Base-by-base conservation (phyloP, 2,329 filamentous ascomycete species). In the Ceratocystis huliohia region DNA sequence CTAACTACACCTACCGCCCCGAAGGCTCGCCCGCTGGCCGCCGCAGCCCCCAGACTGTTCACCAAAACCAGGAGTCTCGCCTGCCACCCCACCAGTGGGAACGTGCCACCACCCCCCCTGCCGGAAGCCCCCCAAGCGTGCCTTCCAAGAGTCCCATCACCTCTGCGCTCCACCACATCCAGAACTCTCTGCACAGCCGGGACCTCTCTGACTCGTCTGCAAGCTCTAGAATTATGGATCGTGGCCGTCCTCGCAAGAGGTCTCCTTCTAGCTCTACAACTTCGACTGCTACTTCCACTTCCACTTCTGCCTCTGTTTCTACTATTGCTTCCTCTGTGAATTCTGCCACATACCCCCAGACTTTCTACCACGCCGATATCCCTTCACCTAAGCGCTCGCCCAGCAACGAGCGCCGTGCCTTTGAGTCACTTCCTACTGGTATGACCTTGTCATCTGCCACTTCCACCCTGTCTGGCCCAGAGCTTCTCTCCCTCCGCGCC, bases 391-490 rank as follows among this genome's bases (percentile, higher is more conserved):
- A 79, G 73, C 75, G 76, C 64, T 78, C 76, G 71, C 75, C 76
- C 70, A 81, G 78, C 69, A 76, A 79, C 1, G 84, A 86, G 71
- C 78, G 82, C 62, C 78, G 78, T 30, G 83, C 82, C 0, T 86
- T 86, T 68, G 83, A 86, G 71, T 76, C 78, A 61, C 76, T 88
- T n/a, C 86, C 85, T 0, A 78, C 78, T 65, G 85, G 85, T 0
- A 80, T 79, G 72, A 79, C 77, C 67, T 78, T 81, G 1, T 74
- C 73, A n/a, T 80, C 86, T n/a, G 85, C 81, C 0, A 69, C 74
- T 0, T 75, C 75, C 37, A 77, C 78, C 61, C 71, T 88, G 20
- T 77, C 77, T 13, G 71, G 76, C 6, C 71, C 73, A 1, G 84
- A 88, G 65, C 72, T 84, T 15, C 73, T 74, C 8, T 75, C 76